These are phyloP conservation scores for Hylodesmum podocarpum DNA, from an alignment of 306 rosid species.

Conservation along the genomic window DNA sequence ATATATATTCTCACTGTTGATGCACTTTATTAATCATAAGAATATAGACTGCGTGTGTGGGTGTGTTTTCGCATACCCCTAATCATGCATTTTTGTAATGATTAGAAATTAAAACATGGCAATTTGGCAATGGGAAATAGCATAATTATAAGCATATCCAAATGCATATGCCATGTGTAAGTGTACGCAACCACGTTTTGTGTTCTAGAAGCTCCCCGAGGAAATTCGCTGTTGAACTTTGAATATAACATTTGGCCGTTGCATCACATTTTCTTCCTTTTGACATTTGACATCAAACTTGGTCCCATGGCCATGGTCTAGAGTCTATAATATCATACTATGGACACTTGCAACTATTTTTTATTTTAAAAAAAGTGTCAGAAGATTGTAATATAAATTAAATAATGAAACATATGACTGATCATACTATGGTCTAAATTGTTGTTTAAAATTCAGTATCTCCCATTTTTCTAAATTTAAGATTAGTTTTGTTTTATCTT, in stretches of 20 bases:
- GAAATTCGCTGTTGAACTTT: not conserved
- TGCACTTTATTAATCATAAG: not conserved
- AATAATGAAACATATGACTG: no score
- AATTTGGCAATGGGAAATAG: not conserved
- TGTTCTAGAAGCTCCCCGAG: slow-evolving; percentile 1
- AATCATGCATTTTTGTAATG: not conserved
- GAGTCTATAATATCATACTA: no score
- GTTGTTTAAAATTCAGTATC: no score
- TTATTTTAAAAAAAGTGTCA: no score
- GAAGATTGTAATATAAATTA: no score
- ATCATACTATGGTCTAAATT: no score
- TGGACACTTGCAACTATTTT: no score
- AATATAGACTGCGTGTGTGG: not conserved
- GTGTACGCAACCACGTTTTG: not conserved
- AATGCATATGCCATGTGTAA: not conserved
- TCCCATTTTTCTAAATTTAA: no score
- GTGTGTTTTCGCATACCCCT: not conserved
- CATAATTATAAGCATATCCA: no score
- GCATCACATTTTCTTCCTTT: not conserved
- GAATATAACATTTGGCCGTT: not conserved
- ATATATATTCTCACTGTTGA: not conserved
- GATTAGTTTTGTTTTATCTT: no score
- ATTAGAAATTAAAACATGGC: not conserved
- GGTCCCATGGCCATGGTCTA: no score
- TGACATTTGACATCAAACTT: not conserved